These are phyloP conservation scores for Paecilomyces formosus DNA, from an alignment of 2,329 filamentous ascomycete genomes.

Conservation along the genomic window DNA sequence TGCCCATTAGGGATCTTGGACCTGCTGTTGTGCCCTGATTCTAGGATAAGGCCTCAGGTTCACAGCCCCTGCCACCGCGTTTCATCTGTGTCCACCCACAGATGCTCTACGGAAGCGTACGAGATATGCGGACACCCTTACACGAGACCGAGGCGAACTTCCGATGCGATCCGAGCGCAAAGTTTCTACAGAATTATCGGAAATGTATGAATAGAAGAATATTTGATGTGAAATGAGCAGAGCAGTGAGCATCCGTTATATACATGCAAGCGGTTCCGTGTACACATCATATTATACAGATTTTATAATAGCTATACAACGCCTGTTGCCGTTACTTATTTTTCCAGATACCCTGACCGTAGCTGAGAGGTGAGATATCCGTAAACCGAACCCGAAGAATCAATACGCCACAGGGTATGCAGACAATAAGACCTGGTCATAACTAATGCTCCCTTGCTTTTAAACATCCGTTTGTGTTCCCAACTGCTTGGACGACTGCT, in stretches of 20 bases:
- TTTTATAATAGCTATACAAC: background rate
- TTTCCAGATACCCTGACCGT: background rate
- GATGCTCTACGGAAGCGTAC: background rate
- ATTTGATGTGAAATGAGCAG: background rate
- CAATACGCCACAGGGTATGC: background rate
- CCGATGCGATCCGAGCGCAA: background rate
- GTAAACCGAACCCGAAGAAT: background rate
- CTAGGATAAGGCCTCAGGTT: too few species aligned
- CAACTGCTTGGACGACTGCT: slow-evolving; percentile 14
- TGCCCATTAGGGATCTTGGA: background rate
- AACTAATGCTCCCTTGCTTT: background rate
- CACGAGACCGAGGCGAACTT: background rate
- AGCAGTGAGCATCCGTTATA: background rate
- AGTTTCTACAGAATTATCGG: background rate
- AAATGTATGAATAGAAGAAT: background rate
- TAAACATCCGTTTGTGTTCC: slow-evolving; percentile 1
- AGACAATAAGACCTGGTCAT: background rate
- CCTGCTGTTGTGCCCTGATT: too few species aligned
- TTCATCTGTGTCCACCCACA: background rate
- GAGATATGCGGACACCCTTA: background rate
- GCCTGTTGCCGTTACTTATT: background rate
- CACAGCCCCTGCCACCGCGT: background rate
- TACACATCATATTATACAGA: background rate
- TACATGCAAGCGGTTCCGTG: background rate
- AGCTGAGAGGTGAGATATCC: background rate